Conservation (phyloP, 305 asterid genomes). For the Lippia alba region DNA sequence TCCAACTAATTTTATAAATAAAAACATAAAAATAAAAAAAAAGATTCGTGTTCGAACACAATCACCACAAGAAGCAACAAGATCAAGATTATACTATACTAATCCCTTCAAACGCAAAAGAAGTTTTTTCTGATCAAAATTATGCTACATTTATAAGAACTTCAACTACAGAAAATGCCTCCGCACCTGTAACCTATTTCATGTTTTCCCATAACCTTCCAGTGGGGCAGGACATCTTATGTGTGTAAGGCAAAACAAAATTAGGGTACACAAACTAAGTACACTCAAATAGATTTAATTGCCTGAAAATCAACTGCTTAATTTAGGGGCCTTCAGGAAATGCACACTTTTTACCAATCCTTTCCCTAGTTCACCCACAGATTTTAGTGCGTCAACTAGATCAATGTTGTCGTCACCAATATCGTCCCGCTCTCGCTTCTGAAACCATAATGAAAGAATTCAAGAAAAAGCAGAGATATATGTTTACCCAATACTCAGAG, state of each 20-base stretch:
- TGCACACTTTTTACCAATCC: conserved; percentile 81
- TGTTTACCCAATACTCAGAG: conserved; percentile 13
- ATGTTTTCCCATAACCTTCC: not conserved
- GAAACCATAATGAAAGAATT: conserved; percentile 35
- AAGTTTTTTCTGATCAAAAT: not conserved
- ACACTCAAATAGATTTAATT: not conserved
- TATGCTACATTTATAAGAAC: not conserved
- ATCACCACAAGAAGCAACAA: not conserved
- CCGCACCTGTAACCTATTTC: conserved; percentile 11
- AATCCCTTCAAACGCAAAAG: not conserved
- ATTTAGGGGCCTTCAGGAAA: conserved; percentile 73
- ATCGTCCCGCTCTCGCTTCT: conserved; percentile 80
- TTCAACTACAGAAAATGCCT: not conserved
- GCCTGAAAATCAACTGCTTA: conserved; percentile 39
- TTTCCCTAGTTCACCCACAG: conserved; percentile 85
- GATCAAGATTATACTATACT: not conserved
- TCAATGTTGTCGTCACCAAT: conserved; percentile 43
- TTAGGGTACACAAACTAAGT: too few species aligned
- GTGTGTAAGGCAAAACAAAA: not conserved
- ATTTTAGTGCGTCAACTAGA: conserved; percentile 54
- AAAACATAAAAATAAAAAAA: too few species aligned
- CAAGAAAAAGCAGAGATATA: not conserved
- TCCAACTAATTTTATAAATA: too few species aligned
- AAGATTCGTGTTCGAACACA: too few species aligned
- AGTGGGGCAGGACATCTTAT: not conserved